Percentiles rank a stretch among this genome's conserved stretches.
Conservation (phyloP, 768 basidiomycete species). For the Pholiota conissans region DNA sequence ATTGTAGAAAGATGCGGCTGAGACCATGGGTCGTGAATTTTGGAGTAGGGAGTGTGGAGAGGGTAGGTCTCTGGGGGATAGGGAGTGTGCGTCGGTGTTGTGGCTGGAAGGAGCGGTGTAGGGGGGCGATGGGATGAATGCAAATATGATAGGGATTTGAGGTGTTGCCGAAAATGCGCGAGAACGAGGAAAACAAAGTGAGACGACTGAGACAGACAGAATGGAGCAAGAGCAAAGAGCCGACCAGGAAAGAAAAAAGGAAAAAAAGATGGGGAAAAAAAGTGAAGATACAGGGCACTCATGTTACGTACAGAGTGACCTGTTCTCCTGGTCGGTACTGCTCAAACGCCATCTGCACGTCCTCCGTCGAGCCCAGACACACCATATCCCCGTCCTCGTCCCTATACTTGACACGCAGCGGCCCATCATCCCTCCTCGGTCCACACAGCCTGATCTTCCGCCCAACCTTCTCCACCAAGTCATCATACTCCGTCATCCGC, state of each 20-base stretch:
- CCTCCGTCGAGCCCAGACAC: constrained; percentile 85
- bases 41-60: constrained; percentile 7
- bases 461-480: constrained; percentile 87
- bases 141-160: constrained; percentile 15
- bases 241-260: constrained; percentile 6
- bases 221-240: constrained; percentile 5
- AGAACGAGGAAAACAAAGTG: constrained; percentile 8
- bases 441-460: constrained; percentile 93
- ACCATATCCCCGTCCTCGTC: constrained; percentile 95
- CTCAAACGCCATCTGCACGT: constrained; percentile 94
- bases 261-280: constrained; percentile 4
- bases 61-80: constrained; percentile 4
- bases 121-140: constrained; percentile 15
- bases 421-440: constrained; percentile 75
- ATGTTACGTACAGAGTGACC: constrained; percentile 80
- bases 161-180: constrained; percentile 13
- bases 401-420: constrained; percentile 82
- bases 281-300: constrained; percentile 28
- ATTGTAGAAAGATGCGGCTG: constrained; percentile 17
- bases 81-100: background rate
- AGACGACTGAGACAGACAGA: background rate
- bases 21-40: constrained; percentile 8
- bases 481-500: constrained; percentile 72
- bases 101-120: constrained; percentile 5
- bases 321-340: constrained; percentile 76